Percentiles rank a stretch among this genome's conserved stretches.
Evolutionary conservation across 1,139 yeast genomes (phyloP).

Genomic region (Geotrichum klebahnii): DNA sequence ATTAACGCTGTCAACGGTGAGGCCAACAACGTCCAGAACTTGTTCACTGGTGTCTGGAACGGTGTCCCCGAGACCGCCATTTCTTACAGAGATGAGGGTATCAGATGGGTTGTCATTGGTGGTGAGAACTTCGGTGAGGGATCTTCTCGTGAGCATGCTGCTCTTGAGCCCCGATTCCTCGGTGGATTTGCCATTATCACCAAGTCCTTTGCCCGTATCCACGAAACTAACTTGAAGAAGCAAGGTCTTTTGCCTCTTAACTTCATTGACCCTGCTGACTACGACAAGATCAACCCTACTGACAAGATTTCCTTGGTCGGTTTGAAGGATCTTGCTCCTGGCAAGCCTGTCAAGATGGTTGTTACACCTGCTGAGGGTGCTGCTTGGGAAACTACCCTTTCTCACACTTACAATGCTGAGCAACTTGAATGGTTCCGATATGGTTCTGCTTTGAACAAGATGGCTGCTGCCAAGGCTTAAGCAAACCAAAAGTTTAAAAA

Average conservation of each 20-base stretch:
- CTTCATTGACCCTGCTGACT: constrained; percentile 82
- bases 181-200: constrained; percentile 97
- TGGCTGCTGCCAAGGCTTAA: constrained; percentile 52
- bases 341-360: constrained; percentile 79
- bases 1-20: constrained; percentile 93
- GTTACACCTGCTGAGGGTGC: constrained; percentile 84
- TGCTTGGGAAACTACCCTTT: constrained; percentile 81
- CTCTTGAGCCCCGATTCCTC: constrained; percentile 97
- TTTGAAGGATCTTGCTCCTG: constrained; percentile 83
- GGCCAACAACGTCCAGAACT: constrained; percentile 88
- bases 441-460: constrained; percentile 98
- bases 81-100: constrained; percentile 88
- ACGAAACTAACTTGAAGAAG: constrained; percentile 90
- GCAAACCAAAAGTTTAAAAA: background rate
- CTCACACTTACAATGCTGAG: constrained; percentile 93
- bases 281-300: constrained; percentile 87
- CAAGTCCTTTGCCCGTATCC: constrained; percentile 97
- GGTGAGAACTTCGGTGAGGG: constrained; percentile 99
- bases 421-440: constrained; percentile 99
- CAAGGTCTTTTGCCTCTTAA: constrained; percentile 97
- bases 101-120: constrained; percentile 96
- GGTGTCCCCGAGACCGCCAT: constrained; percentile 97
- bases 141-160: constrained; percentile 99
- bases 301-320: constrained; percentile 89
- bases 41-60: constrained; percentile 83